Base-by-base conservation (phyloP, 208 protist genomes). In the Crithidia fasciculata region DNA sequence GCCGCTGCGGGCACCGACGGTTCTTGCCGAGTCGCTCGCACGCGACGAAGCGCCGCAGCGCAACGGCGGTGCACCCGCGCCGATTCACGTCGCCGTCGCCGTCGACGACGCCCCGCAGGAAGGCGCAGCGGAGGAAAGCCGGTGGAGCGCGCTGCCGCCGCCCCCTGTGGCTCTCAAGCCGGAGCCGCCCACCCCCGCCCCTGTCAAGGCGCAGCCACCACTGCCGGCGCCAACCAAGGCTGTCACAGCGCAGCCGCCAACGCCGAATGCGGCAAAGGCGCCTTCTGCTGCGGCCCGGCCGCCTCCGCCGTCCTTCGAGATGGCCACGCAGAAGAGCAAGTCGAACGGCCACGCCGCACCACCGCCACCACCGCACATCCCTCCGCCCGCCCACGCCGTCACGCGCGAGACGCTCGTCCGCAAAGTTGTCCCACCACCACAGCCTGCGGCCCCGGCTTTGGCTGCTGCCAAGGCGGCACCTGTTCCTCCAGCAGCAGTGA, bases 1-100 rank as follows among this genome's bases (percentile, higher is more conserved):
- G 41, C 41, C 69, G 16, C 58, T 37, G 36, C 56, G 47, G 2
- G n/a, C 59, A 40, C 57, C 69, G 28, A 67, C 69, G 18, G 60
- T 59, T 50, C 36, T 67, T 39, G 49, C 10, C 40, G 59, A 58
- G 41, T 67, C 69, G 6, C 3, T 37, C 4, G 16, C 59, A 28
- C 45, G 8, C 3, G 69, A 74, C 9, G 59, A 65, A 43, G 7
- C 36, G 63, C 47, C 12, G 16, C 43, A 56, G 9, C 57, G 4
- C 28, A 28, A 37, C 54, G 54, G 12, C 12, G 54, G 10, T 16
- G n/a, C 36, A 59, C 54, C 54, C 18, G 16, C 9, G 18, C 19
- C 19, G 10, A 37, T 49, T 13, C 12, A 49, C 28, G 28, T 28
- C 28, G 28, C 28, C 28, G 28, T 28, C 28, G 28, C 28, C 28